These are phyloP conservation scores for Rasamsonia emersonii DNA, from an alignment of 2,329 filamentous ascomycete genomes.

Conservation along the genomic window DNA sequence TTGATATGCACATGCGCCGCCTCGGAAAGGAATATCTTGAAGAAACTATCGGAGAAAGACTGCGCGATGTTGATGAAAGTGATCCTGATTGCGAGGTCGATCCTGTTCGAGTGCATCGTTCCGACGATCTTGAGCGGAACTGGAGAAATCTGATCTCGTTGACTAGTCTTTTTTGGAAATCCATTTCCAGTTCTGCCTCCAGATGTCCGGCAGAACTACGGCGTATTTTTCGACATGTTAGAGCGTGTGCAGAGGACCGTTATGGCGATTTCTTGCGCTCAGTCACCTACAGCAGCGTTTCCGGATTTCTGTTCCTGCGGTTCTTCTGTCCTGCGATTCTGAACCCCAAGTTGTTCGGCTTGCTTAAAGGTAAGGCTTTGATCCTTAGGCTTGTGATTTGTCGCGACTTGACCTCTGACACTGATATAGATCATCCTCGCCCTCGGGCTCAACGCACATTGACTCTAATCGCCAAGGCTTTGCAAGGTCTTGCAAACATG, in stretches of 20 bases:
- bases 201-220: slow-evolving; percentile 74
- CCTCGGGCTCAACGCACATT: slow-evolving; percentile 76
- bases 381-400: not conserved
- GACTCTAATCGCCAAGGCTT: slow-evolving; percentile 82
- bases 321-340: slow-evolving; percentile 96
- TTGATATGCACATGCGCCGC: slow-evolving; percentile 93
- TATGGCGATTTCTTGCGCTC: slow-evolving; percentile 88
- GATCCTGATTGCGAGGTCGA: slow-evolving; percentile 95
- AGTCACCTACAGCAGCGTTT: slow-evolving; percentile 88
- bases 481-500: slow-evolving; percentile 86
- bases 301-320: slow-evolving; percentile 84
- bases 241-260: slow-evolving; percentile 85
- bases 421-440: slow-evolving; percentile 61
- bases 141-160: slow-evolving; percentile 69
- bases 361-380: slow-evolving; percentile 54
- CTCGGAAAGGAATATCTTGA: slow-evolving; percentile 89
- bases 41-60: slow-evolving; percentile 74
- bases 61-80: slow-evolving; percentile 80
- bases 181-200: slow-evolving; percentile 65
- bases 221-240: slow-evolving; percentile 80
- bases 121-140: slow-evolving; percentile 69
- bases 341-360: slow-evolving; percentile 86
- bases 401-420: not conserved
- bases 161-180: slow-evolving; percentile 78
- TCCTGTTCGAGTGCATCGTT: slow-evolving; percentile 61